Evolutionary conservation across 2,329 filamentous ascomycete genomes (phyloP).

Genomic region (Cordyceps farinosa): DNA sequence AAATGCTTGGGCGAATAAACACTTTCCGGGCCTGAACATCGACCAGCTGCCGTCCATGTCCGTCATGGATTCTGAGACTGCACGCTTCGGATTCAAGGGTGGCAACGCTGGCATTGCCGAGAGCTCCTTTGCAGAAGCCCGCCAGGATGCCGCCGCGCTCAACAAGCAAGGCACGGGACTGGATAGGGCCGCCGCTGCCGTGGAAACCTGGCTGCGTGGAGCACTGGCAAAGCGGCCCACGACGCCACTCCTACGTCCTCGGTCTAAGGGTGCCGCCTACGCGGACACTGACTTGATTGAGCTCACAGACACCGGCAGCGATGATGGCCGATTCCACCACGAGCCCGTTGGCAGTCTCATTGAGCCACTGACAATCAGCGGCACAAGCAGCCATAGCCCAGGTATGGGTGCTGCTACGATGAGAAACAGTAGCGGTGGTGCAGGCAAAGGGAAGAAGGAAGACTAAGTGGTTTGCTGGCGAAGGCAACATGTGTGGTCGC

Average conservation of each 20-base stretch:
- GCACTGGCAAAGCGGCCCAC: conserved; percentile 63
- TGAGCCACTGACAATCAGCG: conserved; percentile 29
- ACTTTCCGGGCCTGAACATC: conserved; percentile 74
- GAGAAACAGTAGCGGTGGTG: conserved; percentile 27
- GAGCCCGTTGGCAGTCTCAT: conserved; percentile 28
- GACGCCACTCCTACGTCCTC: conserved; percentile 45
- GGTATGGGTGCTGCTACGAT: conserved; percentile 38
- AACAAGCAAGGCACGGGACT: conserved; percentile 54
- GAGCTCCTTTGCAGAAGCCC: conserved; percentile 47
- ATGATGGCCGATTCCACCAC: conserved; percentile 43
- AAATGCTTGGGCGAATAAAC: conserved; percentile 78
- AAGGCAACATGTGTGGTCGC: not conserved
- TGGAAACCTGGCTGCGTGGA: conserved; percentile 87
- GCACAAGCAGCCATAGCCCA: conserved; percentile 38
- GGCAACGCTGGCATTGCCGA: conserved; percentile 46
- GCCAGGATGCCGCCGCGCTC: conserved; percentile 39
- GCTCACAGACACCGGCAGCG: conserved; percentile 59
- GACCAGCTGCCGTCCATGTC: conserved; percentile 66
- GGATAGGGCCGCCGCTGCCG: conserved; percentile 79
- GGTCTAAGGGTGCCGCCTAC: conserved; percentile 33
- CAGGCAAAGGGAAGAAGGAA: conserved; percentile 45
- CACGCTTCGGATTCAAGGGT: conserved; percentile 51
- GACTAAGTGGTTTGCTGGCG: conserved; percentile 30
- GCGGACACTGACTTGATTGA: conserved; percentile 65
- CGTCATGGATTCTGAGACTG: conserved; percentile 57